These are phyloP conservation scores for Fusarium sacchari DNA, from an alignment of 2,329 filamentous ascomycete genomes.

Conservation along the genomic window DNA sequence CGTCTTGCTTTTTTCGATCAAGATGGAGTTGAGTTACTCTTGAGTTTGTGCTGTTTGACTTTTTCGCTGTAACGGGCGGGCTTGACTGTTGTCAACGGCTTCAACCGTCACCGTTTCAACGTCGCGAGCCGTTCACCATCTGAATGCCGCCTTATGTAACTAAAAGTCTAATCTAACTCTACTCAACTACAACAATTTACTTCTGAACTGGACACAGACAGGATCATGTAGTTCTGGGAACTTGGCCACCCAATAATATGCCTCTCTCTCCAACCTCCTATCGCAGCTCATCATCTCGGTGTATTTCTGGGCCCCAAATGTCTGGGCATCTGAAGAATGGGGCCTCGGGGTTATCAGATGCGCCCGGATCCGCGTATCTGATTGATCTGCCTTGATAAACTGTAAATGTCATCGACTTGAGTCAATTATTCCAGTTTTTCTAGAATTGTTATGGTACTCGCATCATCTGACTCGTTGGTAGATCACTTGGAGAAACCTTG, in stretches of 20 bases:
- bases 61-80: not conserved
- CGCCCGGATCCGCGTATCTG: not conserved
- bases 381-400: not conserved
- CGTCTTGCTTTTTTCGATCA: conserved; percentile 3
- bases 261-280: not conserved
- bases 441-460: conserved; percentile 5
- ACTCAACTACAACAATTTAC: not conserved
- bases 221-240: not conserved
- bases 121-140: not conserved
- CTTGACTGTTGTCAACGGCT: not conserved
- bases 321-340: not conserved
- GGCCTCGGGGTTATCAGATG: not conserved
- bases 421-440: not conserved
- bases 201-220: not conserved
- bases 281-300: not conserved
- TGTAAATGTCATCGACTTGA: not conserved
- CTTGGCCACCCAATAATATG: not conserved
- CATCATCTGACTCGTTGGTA: conserved; percentile 13
- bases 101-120: not conserved
- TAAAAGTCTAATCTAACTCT: not conserved
- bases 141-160: not conserved
- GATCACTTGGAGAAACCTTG: not conserved
- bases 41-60: not conserved
- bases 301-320: not conserved
- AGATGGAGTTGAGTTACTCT: not conserved